Evolutionary conservation across 306 rosid genomes (phyloP).

Genomic region (Echinosophora koreensis): DNA sequence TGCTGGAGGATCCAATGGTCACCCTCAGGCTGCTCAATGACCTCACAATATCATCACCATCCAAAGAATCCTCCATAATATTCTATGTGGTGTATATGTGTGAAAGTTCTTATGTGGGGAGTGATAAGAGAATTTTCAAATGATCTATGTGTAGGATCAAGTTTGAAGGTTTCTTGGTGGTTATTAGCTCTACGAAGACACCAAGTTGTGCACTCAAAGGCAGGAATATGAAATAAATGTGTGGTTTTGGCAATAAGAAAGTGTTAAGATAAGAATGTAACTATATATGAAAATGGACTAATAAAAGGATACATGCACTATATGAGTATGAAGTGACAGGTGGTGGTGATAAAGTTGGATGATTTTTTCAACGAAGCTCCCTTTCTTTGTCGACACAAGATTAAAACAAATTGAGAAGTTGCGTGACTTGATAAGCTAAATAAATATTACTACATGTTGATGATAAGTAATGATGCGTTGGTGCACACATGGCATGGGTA

Average conservation of each 20-base stretch:
- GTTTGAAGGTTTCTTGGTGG: background rate
- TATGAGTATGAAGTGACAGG: too few species aligned
- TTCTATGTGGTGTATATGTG: background rate
- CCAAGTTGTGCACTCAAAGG: background rate
- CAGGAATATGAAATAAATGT: background rate
- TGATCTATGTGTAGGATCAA: background rate
- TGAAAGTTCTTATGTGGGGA: background rate
- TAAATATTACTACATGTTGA: too few species aligned
- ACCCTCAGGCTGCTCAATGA: constrained; percentile 52
- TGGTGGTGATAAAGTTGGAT: too few species aligned
- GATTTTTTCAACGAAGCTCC: background rate
- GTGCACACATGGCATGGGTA: too few species aligned
- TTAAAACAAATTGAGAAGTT: too few species aligned
- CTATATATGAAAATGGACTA: background rate
- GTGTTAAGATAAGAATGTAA: background rate
- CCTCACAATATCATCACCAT: constrained; percentile 38
- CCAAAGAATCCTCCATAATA: constrained; percentile 47
- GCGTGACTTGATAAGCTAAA: too few species aligned
- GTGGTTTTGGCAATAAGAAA: background rate
- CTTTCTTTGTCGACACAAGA: background rate
- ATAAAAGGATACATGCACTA: too few species aligned
- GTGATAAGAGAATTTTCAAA: background rate
- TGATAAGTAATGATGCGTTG: too few species aligned
- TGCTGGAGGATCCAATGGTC: constrained; percentile 58
- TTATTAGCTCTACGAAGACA: background rate